Percentiles rank a stretch among this genome's conserved stretches.
These are phyloP conservation scores for Hericium erinaceus DNA, from an alignment of 768 basidiomycete species.

Conservation along the genomic window DNA sequence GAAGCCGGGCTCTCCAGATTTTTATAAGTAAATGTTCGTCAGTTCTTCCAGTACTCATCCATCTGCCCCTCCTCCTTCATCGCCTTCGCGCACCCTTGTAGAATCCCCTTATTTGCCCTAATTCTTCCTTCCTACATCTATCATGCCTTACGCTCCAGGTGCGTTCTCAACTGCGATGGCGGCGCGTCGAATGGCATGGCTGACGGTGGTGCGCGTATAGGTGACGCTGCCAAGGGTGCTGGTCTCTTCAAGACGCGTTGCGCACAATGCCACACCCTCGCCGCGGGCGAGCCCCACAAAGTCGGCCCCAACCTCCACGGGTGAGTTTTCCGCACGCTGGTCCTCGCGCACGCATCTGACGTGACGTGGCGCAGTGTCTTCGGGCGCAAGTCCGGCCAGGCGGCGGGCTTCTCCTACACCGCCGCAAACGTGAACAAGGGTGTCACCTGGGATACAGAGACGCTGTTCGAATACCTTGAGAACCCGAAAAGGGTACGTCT, in stretches of 20 bases:
- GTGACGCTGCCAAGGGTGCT: conserved; percentile 88
- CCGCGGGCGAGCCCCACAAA: conserved; percentile 67
- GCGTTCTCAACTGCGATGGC: conserved; percentile 10
- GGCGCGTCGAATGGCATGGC: not conserved
- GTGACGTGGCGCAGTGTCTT: conserved; percentile 43
- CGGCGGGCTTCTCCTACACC: conserved; percentile 82
- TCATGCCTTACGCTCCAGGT: conserved; percentile 39
- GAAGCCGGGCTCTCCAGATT: too few species aligned
- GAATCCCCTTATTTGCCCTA: not conserved
- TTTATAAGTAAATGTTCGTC: too few species aligned
- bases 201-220: conserved; percentile 23
- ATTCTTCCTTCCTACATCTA: not conserved
- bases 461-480: conserved; percentile 93
- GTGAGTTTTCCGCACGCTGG: conserved; percentile 31
- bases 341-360: conserved; percentile 1
- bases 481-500: conserved; percentile 88
- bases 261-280: conserved; percentile 89
- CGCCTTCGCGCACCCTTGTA: not conserved
- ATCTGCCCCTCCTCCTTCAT: not conserved
- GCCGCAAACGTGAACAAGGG: conserved; percentile 95
- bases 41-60: too few species aligned
- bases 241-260: conserved; percentile 94
- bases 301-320: conserved; percentile 96
- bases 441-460: conserved; percentile 74
- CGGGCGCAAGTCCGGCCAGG: conserved; percentile 82